phyloP scores from a whole-genome alignment of 108 stramenopile species.

The Pseudonitzschia pungens region DNA sequence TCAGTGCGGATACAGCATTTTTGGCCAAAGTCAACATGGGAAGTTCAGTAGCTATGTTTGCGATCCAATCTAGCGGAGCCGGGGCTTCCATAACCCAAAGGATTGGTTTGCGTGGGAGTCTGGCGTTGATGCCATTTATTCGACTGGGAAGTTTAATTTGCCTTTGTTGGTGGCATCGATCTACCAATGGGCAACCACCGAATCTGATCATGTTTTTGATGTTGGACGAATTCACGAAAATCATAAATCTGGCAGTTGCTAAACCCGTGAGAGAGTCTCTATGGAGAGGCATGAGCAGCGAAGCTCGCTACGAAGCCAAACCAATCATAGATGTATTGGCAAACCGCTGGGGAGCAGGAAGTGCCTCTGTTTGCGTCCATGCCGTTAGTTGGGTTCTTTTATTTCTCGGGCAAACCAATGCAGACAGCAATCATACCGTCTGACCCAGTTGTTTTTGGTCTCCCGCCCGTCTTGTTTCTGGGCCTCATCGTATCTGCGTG shows the following conservation, averaged over 20 bases:
- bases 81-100: conserved; percentile 71
- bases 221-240: conserved; percentile 85
- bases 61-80: conserved; percentile 74
- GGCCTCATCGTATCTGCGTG: conserved; percentile 72
- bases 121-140: conserved; percentile 81
- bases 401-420: conserved; percentile 38
- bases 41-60: conserved; percentile 77
- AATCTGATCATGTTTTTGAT: conserved; percentile 77
- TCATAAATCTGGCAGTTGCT: conserved; percentile 85
- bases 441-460: conserved; percentile 60
- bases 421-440: background rate
- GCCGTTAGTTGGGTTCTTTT: conserved; percentile 57
- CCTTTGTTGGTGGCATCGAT: conserved; percentile 82
- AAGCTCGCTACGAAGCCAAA: conserved; percentile 89
- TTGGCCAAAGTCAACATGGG: conserved; percentile 88
- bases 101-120: conserved; percentile 68
- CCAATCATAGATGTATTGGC: conserved; percentile 90
- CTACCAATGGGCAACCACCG: conserved; percentile 63
- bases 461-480: conserved; percentile 74
- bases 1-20: conserved; percentile 80
- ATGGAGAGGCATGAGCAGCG: conserved; percentile 84
- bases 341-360: conserved; percentile 90
- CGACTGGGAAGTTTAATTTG: conserved; percentile 63
- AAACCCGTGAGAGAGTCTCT: conserved; percentile 87
- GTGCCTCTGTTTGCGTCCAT: conserved; percentile 82